These are phyloP conservation scores for Laetiporus sulphureus DNA, from an alignment of 1,284 basidiomycete genomes.

Conservation along the genomic window DNA sequence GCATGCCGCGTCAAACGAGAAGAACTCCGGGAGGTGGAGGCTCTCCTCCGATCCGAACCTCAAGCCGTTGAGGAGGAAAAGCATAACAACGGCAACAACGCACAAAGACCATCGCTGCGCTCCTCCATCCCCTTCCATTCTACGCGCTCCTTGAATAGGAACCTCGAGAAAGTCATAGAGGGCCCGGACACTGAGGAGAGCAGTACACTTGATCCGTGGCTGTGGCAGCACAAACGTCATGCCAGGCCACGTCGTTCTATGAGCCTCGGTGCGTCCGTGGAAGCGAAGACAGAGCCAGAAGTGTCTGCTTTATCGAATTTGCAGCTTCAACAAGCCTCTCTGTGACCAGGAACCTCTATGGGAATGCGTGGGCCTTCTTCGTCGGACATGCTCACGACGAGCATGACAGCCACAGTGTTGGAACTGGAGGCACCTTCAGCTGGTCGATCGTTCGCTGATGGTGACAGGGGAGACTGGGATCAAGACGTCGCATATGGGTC, in stretches of 20 bases:
- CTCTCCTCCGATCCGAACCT: conserved; percentile 15
- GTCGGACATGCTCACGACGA: no score
- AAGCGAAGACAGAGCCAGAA: background rate
- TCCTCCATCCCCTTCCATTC: conserved; percentile 8
- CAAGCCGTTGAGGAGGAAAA: conserved; percentile 20
- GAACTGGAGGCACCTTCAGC: no score
- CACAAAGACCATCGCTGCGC: conserved; percentile 18
- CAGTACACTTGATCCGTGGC: background rate
- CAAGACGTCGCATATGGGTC: no score
- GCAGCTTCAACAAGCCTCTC: conserved; percentile 18
- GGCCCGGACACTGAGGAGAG: conserved; percentile 10
- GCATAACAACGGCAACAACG: no score
- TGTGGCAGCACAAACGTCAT: conserved; percentile 2
- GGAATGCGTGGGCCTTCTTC: no score
- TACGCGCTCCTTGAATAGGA: conserved; percentile 7
- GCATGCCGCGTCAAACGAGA: conserved; percentile 38
- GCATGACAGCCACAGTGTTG: no score
- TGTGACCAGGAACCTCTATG: conserved; percentile 47
- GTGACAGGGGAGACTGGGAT: no score
- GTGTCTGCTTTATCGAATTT: background rate
- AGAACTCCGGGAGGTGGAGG: conserved; percentile 28
- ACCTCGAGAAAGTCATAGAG: conserved; percentile 16
- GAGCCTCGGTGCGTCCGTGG: conserved; percentile 64
- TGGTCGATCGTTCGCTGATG: no score
- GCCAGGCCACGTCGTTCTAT: conserved; percentile 58